Base-by-base conservation (phyloP, 1,284 basidiomycete species). In the Ustilago trichophora region DNA sequence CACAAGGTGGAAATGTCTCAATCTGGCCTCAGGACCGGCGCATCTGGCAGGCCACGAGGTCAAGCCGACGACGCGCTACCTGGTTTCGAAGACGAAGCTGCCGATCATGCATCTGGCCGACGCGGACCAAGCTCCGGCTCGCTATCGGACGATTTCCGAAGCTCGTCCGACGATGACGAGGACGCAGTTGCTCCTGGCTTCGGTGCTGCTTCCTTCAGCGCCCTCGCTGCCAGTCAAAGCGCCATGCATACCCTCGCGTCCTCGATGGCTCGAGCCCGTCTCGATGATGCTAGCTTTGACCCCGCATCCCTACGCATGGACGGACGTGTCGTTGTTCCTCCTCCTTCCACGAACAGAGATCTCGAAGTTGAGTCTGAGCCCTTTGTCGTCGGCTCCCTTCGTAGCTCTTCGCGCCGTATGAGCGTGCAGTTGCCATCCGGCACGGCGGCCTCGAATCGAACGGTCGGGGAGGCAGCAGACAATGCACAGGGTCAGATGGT, bases 291-390 rank as follows among this genome's bases (percentile, higher is more conserved):
- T 2, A 37, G 56, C 35, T 76, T 76, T 41, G 74, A 76, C 35
- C 74, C 74, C 3, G 74, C 74, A 27, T 75, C 72, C 29, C 62
- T 76, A 11, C 55, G 72, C 32, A 55, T 73, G 42, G 74, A 76
- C 21, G 70, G 72, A 6, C 55, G 72, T 16, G 58, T 73, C 3
- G 45, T 49, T n/a, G 65, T 64, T 10, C 59, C 64, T 1, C 52
- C 41, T 4, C 33, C 60, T 12, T 57, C 67, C 2, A 24, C 45
- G 9, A 52, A 43, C 31, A 37, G 67, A 24, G 62, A 60, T 18
- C 38, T 52, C 16, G 58, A 47, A 16, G 32, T 24, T 1, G 65
- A 68, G 6, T n/a, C 60, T 12, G 66, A 64, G 12, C 13, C 41
- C 2, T 70, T 70, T 25, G 53, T 70, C 8, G 66, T 64, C 18